A percentile compares a stretch with the other conserved stretches of the same genome.
phyloP scores from a whole-genome alignment of 208 protist genomes.

The Phytomonas sp. region DNA sequence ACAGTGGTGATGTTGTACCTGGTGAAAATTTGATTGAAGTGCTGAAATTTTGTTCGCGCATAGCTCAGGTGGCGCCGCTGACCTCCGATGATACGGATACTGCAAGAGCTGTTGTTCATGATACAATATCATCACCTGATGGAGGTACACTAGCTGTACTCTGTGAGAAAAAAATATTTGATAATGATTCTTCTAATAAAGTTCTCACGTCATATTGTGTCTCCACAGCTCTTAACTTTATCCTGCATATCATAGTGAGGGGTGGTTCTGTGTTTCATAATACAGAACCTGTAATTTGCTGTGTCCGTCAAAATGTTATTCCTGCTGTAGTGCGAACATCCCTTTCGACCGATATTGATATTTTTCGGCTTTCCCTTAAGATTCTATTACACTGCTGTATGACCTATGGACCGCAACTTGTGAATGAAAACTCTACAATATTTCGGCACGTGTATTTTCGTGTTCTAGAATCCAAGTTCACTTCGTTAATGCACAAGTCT shows the following conservation, averaged over 20 bases:
- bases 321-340: slow-evolving; percentile 81
- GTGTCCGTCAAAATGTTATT: slow-evolving; percentile 77
- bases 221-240: slow-evolving; percentile 39
- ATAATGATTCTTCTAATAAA: neutral
- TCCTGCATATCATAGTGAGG: slow-evolving; percentile 79
- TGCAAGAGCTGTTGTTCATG: neutral
- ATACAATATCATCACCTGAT: neutral
- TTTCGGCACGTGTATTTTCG: slow-evolving; percentile 91
- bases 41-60: neutral
- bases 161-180: neutral
- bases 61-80: neutral
- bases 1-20: neutral
- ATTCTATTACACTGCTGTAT: slow-evolving; percentile 85
- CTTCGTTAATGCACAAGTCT: slow-evolving; percentile 82
- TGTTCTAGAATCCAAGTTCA: slow-evolving; percentile 83
- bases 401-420: slow-evolving; percentile 86
- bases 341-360: slow-evolving; percentile 62
- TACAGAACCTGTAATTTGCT: slow-evolving; percentile 44
- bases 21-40: neutral
- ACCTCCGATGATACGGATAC: neutral
- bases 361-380: slow-evolving; percentile 87
- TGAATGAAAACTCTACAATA: slow-evolving; percentile 89
- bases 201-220: slow-evolving; percentile 8
- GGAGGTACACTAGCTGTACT: neutral
- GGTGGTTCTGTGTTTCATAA: slow-evolving; percentile 84